Evolutionary conservation across 352 stramenopile genomes (phyloP).

Genomic region (Phytophthora nicotianae): DNA sequence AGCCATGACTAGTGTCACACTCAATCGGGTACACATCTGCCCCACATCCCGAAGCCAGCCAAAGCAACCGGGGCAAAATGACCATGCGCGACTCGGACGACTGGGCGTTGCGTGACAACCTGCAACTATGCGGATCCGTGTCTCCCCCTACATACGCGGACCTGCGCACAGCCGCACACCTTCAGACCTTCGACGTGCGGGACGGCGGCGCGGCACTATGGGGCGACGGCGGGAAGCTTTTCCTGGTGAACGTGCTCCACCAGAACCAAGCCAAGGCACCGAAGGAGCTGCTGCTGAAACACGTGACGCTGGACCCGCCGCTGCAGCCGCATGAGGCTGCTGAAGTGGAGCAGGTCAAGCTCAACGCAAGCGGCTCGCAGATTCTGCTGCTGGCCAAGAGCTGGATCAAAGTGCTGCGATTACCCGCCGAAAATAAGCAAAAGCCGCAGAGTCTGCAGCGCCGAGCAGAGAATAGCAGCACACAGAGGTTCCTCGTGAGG

Average conservation of each 20-base stretch:
- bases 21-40: background rate
- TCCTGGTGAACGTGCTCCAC: constrained; percentile 64
- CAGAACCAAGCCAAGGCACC: constrained; percentile 25
- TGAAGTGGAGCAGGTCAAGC: constrained; percentile 61
- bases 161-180: constrained; percentile 53
- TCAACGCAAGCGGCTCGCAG: constrained; percentile 62
- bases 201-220: constrained; percentile 57
- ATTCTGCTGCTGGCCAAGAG: constrained; percentile 58
- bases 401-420: constrained; percentile 67
- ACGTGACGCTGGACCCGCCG: constrained; percentile 67
- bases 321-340: constrained; percentile 50
- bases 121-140: constrained; percentile 71
- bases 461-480: constrained; percentile 11
- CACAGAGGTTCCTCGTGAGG: constrained; percentile 49
- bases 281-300: constrained; percentile 38
- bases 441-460: constrained; percentile 26
- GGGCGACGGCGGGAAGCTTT: constrained; percentile 50
- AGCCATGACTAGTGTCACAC: background rate
- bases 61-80: constrained; percentile 4
- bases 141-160: constrained; percentile 56
- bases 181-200: constrained; percentile 74
- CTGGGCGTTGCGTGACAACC: constrained; percentile 57
- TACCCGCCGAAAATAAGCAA: constrained; percentile 37
- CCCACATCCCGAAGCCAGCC: background rate
- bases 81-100: constrained; percentile 31